Evolutionary conservation across 164 flowering plant species (phyloP).

Genomic region (Echeveria elegans): DNA sequence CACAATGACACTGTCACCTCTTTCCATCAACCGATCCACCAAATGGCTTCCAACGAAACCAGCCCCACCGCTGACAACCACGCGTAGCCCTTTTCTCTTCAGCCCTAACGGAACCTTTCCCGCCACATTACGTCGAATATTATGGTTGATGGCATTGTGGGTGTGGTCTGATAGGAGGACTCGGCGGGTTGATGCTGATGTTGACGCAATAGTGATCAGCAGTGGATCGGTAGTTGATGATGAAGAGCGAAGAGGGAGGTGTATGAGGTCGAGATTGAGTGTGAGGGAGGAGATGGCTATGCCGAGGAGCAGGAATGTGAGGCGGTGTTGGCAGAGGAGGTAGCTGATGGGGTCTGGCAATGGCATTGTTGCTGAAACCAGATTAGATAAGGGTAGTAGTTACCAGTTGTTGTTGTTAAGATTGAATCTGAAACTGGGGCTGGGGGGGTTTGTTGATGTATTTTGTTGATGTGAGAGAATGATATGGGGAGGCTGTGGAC

Average conservation of each 20-base stretch:
- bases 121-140: constrained; percentile 10
- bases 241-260: neutral
- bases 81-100: constrained; percentile 21
- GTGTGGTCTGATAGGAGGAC: constrained; percentile 6
- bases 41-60: constrained; percentile 45
- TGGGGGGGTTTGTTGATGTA: no score
- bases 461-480: neutral
- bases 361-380: neutral
- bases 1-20: constrained; percentile 44
- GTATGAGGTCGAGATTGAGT: constrained; percentile 14
- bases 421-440: neutral
- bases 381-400: no score
- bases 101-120: constrained; percentile 31
- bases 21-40: constrained; percentile 33
- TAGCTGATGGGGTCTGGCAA: constrained; percentile 14
- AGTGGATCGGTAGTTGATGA: neutral
- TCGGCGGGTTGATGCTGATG: neutral
- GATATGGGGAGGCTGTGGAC: neutral
- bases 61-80: constrained; percentile 40
- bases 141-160: neutral
- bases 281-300: constrained; percentile 23
- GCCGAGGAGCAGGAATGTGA: constrained; percentile 30
- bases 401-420: no score
- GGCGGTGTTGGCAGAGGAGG: constrained; percentile 28
- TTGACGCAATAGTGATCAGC: neutral